Conservation (phyloP, 306 rosid species). For the Ceratonia siliqua region DNA sequence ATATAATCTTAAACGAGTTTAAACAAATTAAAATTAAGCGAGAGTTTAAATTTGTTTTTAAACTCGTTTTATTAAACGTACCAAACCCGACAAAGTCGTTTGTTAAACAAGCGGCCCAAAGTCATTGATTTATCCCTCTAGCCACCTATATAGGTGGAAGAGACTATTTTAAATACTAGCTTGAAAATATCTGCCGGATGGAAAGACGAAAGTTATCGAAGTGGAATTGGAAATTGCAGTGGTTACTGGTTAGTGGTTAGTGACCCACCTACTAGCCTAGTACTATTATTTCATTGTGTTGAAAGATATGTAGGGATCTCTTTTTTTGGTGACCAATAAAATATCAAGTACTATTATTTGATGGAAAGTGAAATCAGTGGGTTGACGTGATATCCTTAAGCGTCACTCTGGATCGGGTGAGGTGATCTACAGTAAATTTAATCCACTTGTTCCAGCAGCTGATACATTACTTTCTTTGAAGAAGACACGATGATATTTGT, state of each 20-base stretch:
- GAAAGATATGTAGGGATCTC: neutral
- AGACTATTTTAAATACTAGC: no score
- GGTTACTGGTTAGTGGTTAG: no score
- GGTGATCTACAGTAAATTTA: neutral
- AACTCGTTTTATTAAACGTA: no score
- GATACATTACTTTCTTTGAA: neutral
- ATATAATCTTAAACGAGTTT: no score
- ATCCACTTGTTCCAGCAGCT: neutral
- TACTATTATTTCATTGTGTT: neutral
- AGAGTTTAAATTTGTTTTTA: no score
- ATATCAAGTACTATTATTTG: neutral
- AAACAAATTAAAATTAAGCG: no score
- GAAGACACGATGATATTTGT: neutral
- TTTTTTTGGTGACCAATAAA: neutral
- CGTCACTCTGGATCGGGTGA: neutral
- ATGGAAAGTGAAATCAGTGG: constrained; percentile 25
- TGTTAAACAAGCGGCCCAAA: no score
- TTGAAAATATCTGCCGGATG: neutral
- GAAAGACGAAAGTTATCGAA: neutral
- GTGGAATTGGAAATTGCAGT: neutral
- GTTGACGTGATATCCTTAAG: neutral
- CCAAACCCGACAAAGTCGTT: no score
- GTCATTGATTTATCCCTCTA: no score
- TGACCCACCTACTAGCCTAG: neutral
- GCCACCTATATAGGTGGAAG: no score